These are phyloP conservation scores for Avena atlantica DNA, from an alignment of 176 grass and related monocot genomes.

Conservation along the genomic window DNA sequence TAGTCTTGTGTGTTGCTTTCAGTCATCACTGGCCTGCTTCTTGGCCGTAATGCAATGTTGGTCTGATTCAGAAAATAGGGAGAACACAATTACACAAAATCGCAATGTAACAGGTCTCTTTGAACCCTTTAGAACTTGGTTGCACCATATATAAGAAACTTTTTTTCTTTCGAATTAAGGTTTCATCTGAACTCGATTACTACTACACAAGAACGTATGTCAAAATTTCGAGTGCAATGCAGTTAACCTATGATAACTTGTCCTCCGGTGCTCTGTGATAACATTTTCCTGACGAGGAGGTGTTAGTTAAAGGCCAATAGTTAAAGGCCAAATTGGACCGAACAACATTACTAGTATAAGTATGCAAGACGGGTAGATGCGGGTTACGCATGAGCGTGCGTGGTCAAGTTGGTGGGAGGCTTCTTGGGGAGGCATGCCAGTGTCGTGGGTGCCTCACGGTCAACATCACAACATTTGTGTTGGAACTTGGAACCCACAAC, in stretches of 20 bases:
- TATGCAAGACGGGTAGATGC: conserved; percentile 32
- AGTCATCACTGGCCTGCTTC: neutral
- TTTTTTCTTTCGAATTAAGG: too few relatives aligned
- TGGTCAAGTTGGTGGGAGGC: conserved; percentile 24
- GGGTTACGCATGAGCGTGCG: neutral
- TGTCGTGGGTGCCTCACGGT: conserved; percentile 39
- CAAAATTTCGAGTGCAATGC: too few relatives aligned
- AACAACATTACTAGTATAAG: neutral
- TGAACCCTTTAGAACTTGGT: too few relatives aligned
- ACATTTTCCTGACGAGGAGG: conserved; percentile 1
- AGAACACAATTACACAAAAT: neutral
- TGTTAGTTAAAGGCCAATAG: too few relatives aligned
- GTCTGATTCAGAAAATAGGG: neutral
- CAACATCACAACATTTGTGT: conserved; percentile 53
- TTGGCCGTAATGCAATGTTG: neutral
- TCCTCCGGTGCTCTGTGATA: neutral
- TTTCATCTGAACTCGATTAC: too few relatives aligned
- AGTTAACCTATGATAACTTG: neutral
- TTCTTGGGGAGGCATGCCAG: conserved; percentile 27
- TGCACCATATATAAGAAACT: too few relatives aligned
- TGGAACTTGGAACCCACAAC: neutral
- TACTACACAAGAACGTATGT: too few relatives aligned
- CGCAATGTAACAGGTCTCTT: neutral
- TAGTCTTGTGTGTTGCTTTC: neutral
- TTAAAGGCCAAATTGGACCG: neutral